Base-by-base conservation (phyloP, 306 rosid species). In the Sicyos baderoa region DNA sequence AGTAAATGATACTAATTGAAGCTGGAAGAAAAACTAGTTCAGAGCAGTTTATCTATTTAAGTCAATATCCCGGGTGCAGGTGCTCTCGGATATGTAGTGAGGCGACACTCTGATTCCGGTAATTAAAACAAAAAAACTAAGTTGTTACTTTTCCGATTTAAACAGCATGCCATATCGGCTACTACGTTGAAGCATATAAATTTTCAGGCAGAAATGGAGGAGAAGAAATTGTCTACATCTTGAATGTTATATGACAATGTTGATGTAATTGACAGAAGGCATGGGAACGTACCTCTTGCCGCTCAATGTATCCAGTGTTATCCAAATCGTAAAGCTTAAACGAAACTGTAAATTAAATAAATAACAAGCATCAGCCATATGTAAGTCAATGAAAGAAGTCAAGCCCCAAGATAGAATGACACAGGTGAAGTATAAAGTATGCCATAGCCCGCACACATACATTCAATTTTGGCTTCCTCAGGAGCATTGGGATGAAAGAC, bases 271-370 rank as follows among this genome's bases (percentile, higher is more conserved):
- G 22, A 2, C 14, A 7, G 0, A 2, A 51, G 22, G n/a, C 7
- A 15, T 23, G 15, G 27, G 2, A 37, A 3, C 55, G 21, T 82
- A 93, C 99, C 94, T 88, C 97, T 27, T 86, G 81, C 13, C 89
- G 97, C 77, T 90, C 99, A 47, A 93, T 90, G 68, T 76, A 93
- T 45, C 97, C 97, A 0, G 89, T 86, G 54, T 25, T 76, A 45
- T 88, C 88, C 86, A 93, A 76, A 77, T 93, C 97, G 48, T 93
- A 93, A 25, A 90, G 87, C 84, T 75, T 88, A 71, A 90, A 93
- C 8, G 99, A 86, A 86, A 94, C 97, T 90, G 91, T 64, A 77
- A 65, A 49, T 15, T 35, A 37, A 37, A 32, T 49, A 11, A 53
- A 21, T 9, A 68, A 50, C 19, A 11, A 18, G 32, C 69, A 65